Base-by-base conservation (phyloP, 345 rosid genomes). In the Dipteronia dyeriana region DNA sequence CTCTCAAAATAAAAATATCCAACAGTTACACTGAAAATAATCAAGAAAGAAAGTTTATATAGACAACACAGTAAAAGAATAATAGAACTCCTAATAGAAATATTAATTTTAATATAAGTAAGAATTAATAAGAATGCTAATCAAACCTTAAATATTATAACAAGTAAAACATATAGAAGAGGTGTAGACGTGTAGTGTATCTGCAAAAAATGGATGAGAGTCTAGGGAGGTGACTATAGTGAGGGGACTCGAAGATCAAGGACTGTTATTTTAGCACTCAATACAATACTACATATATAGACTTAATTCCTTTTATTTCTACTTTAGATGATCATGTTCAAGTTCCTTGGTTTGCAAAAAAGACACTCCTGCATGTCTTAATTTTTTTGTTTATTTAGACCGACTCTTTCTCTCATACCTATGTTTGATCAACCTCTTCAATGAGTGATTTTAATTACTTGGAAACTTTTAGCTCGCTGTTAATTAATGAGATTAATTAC, bases 271-370 rank as follows among this genome's bases (percentile, higher is more conserved):
- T 49, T 54, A 31, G 63, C 74, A 29, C 74, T 70, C 63, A 70
- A 53, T 26, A 54, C 20, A 61, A 59, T 57, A 57, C 4, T 0
- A 34, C 0, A 34, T 4, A 60, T 41, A 20, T 2, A 57, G 1
- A 34, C 7, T 56, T 20, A 72, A 72, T 72, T 72, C 75, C 22
- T 59, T 59, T 34, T 34, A 16, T 38, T 73, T 56, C 56, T 56
- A 49, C 13, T 34, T 70, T 16, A 9, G 61, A 8, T 41, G 45
- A 7, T 7, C 20, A 29, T 34, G 17, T 54, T 72, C 75, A 39
- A 22, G 66, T 59, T 39, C 66, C 66, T 59, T 59, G 66, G 75
- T 43, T 59, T 60, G 54, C 66, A 19, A 39, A 72, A 73, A 60
- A 60, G 68, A 23, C n/a, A 38, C 17, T 29, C 20, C 13, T 72